phyloP scores from a whole-genome alignment of 495 filamentous ascomycete genomes.

The Daldinia decipiens region DNA sequence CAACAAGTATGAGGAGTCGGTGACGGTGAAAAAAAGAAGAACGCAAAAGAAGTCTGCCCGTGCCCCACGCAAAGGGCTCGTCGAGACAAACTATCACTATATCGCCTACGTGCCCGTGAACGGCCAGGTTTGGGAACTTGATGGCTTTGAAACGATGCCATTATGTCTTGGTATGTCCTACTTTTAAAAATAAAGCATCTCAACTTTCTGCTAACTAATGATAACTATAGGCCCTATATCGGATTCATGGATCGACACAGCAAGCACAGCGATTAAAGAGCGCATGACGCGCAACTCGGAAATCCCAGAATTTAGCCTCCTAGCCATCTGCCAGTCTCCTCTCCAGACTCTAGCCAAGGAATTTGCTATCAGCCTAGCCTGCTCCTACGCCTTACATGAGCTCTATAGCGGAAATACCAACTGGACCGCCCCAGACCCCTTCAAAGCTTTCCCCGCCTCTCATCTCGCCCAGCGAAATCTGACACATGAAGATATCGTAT shows the following conservation, averaged over 20 bases:
- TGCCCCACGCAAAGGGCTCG: slow-evolving; percentile 36
- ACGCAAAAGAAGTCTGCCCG: slow-evolving; percentile 32
- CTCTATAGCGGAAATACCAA: slow-evolving; percentile 23
- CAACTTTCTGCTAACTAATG: not conserved
- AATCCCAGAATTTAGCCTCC: slow-evolving; percentile 56
- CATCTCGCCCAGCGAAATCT: slow-evolving; percentile 44
- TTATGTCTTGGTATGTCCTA: slow-evolving; percentile 68
- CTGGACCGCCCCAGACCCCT: slow-evolving; percentile 18
- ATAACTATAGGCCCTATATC: slow-evolving; percentile 36
- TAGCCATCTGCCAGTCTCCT: slow-evolving; percentile 58
- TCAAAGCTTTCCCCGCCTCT: slow-evolving; percentile 18
- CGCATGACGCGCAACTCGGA: slow-evolving; percentile 55
- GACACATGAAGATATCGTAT: slow-evolving; percentile 30
- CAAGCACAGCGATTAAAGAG: slow-evolving; percentile 51
- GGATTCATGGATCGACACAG: slow-evolving; percentile 54
- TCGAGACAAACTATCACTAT: slow-evolving; percentile 75
- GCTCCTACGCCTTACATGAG: slow-evolving; percentile 45
- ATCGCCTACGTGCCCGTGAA: slow-evolving; percentile 86
- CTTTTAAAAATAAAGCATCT: not conserved
- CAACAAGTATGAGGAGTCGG: slow-evolving; percentile 63
- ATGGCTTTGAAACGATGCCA: slow-evolving; percentile 82
- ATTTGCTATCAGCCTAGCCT: slow-evolving; percentile 51
- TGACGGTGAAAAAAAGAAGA: slow-evolving; percentile 52
- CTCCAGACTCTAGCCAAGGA: slow-evolving; percentile 40
- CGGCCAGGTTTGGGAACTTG: slow-evolving; percentile 85